These are phyloP conservation scores for Arabidopsis arenosa DNA, from an alignment of 345 rosid genomes.

Conservation along the genomic window DNA sequence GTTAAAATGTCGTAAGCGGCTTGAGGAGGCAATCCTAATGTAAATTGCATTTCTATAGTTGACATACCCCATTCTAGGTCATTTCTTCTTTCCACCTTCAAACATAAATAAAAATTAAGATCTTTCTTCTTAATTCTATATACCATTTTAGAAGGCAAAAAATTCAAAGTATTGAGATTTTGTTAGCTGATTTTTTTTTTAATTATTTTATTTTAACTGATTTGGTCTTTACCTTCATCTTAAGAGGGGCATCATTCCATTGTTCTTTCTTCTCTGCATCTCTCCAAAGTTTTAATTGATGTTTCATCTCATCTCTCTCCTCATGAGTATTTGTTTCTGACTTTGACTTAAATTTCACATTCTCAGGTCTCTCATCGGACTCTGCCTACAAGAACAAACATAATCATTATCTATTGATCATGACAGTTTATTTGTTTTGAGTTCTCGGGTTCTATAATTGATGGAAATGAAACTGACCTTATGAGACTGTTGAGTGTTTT, in stretches of 20 bases:
- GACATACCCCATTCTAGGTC: neutral
- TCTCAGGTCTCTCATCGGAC: neutral
- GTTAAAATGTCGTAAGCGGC: constrained; percentile 22
- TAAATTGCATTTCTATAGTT: neutral
- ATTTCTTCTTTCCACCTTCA: constrained; percentile 22
- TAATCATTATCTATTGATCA: neutral
- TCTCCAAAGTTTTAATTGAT: constrained; percentile 65
- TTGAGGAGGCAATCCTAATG: constrained; percentile 23
- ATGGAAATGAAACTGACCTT: constrained; percentile 7
- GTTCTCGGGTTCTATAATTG: neutral
- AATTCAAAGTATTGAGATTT: neutral
- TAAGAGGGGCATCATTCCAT: constrained; percentile 63
- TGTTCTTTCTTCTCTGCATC: constrained; percentile 49
- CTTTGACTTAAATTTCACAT: neutral
- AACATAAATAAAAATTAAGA: neutral
- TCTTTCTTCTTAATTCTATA: neutral
- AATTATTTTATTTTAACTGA: neutral
- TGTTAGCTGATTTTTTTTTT: neutral
- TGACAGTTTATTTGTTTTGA: neutral
- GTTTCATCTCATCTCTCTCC: constrained; percentile 52
- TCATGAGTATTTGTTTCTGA: neutral
- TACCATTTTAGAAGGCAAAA: too few species aligned
- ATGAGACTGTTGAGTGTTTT: neutral
- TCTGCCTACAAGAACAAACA: constrained; percentile 46
- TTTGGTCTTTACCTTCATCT: constrained; percentile 55